Evolutionary conservation across 2,329 filamentous ascomycete genomes (phyloP).

Genomic region (Fusarium staphyleae): DNA sequence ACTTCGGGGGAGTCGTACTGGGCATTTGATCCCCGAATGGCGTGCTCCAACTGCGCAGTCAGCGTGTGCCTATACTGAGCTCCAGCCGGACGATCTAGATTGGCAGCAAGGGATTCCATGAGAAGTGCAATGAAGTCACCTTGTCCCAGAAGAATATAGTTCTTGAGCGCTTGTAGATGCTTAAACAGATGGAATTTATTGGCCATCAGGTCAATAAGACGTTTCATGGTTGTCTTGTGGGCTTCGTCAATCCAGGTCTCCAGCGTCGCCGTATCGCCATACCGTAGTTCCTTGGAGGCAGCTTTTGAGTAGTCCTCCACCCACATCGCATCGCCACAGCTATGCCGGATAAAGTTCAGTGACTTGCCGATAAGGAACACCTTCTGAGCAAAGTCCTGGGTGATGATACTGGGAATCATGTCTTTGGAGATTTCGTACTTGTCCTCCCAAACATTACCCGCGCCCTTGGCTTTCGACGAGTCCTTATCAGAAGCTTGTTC

Average conservation of each 20-base stretch:
- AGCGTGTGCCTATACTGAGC: conserved; percentile 96
- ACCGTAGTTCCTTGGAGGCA: conserved; percentile 88
- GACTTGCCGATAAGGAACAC: conserved; percentile 98
- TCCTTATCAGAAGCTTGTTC: conserved; percentile 70
- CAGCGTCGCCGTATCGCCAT: conserved; percentile 90
- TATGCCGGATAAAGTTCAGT: conserved; percentile 96
- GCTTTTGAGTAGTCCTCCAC: conserved; percentile 94
- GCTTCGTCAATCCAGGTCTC: conserved; percentile 95
- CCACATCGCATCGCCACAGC: conserved; percentile 92
- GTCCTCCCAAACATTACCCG: conserved; percentile 96
- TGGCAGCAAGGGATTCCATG: conserved; percentile 94
- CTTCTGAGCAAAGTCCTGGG: conserved; percentile 91
- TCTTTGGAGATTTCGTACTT: conserved; percentile 87
- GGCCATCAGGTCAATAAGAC: conserved; percentile 91
- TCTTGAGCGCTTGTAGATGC: conserved; percentile 89
- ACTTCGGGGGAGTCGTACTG: conserved; percentile 95
- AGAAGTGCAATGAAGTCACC: conserved; percentile 96
- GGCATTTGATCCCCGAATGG: conserved; percentile 94
- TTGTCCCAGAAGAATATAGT: conserved; percentile 91
- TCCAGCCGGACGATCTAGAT: conserved; percentile 93
- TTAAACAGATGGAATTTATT: conserved; percentile 95
- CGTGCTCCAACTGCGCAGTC: conserved; percentile 97
- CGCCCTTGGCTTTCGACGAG: conserved; percentile 63
- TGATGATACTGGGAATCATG: conserved; percentile 94
- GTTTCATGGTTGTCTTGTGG: conserved; percentile 97